Conservation (phyloP, 805 yeast species). For the Ogataea degrootiae region DNA sequence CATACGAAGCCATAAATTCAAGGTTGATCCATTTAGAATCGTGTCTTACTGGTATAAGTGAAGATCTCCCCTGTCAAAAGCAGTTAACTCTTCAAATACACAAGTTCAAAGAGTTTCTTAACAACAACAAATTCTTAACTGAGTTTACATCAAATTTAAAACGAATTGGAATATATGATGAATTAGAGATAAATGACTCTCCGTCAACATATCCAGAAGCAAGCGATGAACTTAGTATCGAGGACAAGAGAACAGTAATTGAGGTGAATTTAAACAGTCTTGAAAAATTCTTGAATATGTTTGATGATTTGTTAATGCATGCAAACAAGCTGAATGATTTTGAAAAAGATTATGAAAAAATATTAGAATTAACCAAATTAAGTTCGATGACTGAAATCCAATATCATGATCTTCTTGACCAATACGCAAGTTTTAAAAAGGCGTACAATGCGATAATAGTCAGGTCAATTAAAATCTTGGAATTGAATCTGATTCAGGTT, state of each 20-base stretch:
- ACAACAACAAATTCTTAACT: conserved; percentile 5
- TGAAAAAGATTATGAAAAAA: conserved; percentile 8
- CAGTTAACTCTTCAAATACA: conserved; percentile 4
- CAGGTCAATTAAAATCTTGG: conserved; percentile 14
- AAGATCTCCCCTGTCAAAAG: conserved; percentile 1
- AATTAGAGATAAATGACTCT: not conserved
- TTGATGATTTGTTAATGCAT: conserved; percentile 10
- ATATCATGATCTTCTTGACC: conserved; percentile 4
- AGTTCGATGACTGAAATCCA: conserved; percentile 2
- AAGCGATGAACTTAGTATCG: not conserved
- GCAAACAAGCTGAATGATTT: conserved; percentile 4
- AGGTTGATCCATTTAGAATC: conserved; percentile 14
- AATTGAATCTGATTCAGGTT: conserved; percentile 12
- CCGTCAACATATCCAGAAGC: not conserved
- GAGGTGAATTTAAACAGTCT: conserved; percentile 7
- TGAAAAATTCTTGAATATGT: conserved; percentile 2
- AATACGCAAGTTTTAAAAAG: conserved; percentile 1
- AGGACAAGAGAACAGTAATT: conserved; percentile 12
- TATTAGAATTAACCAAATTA: conserved; percentile 5
- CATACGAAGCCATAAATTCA: conserved; percentile 7
- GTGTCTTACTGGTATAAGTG: conserved; percentile 4
- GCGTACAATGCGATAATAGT: conserved; percentile 13
- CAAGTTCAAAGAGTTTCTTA: conserved; percentile 2
- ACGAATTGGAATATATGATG: conserved; percentile 6
- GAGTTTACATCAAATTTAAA: conserved; percentile 5